Percentiles rank a stretch among this genome's conserved stretches.
These are phyloP conservation scores for Penicillium sp. DNA, from an alignment of 2,329 filamentous ascomycete species.

Conservation along the genomic window DNA sequence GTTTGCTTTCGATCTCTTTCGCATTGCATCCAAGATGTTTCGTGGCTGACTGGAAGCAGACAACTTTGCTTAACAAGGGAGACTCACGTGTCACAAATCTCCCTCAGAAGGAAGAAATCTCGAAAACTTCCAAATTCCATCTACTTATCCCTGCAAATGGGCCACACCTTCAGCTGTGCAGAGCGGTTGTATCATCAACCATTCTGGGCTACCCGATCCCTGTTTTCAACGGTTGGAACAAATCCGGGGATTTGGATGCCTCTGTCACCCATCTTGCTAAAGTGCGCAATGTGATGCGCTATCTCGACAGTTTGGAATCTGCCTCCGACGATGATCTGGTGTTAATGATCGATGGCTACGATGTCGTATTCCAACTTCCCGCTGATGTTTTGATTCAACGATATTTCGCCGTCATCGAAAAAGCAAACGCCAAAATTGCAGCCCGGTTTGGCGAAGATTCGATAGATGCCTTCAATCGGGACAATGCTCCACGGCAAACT, in stretches of 20 bases:
- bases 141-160: constrained; percentile 13
- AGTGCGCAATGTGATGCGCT: constrained; percentile 17
- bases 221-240: constrained; percentile 17
- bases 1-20: not conserved
- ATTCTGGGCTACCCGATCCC: constrained; percentile 15
- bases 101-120: not conserved
- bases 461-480: not conserved
- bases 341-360: constrained; percentile 17
- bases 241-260: constrained; percentile 15
- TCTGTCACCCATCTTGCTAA: constrained; percentile 16
- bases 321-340: constrained; percentile 16
- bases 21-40: not conserved
- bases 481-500: constrained; percentile 10
- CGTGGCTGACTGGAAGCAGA: not conserved
- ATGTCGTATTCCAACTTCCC: constrained; percentile 16
- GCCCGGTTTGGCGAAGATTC: constrained; percentile 8
- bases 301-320: constrained; percentile 10
- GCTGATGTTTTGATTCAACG: constrained; percentile 17
- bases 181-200: constrained; percentile 10
- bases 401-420: constrained; percentile 13
- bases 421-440: constrained; percentile 9
- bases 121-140: constrained; percentile 14
- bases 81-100: not conserved
- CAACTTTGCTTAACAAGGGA: not conserved
- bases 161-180: constrained; percentile 14